A percentile compares a stretch with the other conserved stretches of the same genome.
Conservation (phyloP, 257 asterid genomes). For the Solanum corneliomulleri region DNA sequence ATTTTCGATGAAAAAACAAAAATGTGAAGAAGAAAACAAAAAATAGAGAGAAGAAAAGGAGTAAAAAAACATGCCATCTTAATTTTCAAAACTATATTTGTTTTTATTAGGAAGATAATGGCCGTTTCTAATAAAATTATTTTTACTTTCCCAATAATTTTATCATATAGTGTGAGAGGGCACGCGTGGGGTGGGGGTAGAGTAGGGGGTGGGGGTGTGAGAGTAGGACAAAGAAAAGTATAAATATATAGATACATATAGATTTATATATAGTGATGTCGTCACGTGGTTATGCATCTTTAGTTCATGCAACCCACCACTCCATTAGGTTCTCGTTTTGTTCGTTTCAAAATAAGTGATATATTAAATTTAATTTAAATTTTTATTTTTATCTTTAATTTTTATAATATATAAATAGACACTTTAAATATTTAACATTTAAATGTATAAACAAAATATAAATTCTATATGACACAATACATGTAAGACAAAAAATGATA, state of each 20-base stretch:
- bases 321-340: not conserved
- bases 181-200: not conserved
- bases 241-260: not conserved
- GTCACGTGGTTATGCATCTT: conserved; percentile 21
- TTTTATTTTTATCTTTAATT: fast-evolving
- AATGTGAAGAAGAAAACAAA: not conserved
- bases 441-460: too few species aligned
- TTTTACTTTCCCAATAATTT: not conserved
- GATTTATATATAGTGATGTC: not conserved
- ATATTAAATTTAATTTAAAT: not conserved
- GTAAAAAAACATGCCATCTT: not conserved
- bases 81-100: not conserved
- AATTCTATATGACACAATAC: too few species aligned
- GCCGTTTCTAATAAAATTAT: not conserved
- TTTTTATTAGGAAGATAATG: not conserved
- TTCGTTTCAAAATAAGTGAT: not conserved
- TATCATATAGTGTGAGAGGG: not conserved
- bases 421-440: too few species aligned
- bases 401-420: fast-evolving
- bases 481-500: too few species aligned
- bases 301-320: conserved; percentile 19
- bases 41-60: not conserved
- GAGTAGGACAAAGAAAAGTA: not conserved
- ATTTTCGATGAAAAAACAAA: not conserved
- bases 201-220: not conserved